Conservation (phyloP, 2,329 filamentous ascomycete genomes). For the Penicillium sp. region DNA sequence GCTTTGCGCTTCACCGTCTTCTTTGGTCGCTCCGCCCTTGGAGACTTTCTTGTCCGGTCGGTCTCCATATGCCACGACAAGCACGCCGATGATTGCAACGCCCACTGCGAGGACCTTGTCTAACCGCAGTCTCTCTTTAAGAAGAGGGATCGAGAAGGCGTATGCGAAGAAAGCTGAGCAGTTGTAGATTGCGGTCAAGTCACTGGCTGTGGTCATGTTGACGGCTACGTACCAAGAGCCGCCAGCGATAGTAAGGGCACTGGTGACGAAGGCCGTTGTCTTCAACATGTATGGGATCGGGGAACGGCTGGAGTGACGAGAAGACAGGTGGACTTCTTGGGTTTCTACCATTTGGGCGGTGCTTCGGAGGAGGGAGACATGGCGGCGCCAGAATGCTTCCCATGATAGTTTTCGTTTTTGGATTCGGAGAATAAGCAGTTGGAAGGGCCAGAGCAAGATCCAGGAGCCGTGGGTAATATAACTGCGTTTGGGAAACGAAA, state of each 20-base stretch:
- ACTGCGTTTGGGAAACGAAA: constrained; percentile 34
- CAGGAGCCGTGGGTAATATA: constrained; percentile 95
- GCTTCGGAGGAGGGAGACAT: constrained; percentile 62
- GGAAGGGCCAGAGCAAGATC: constrained; percentile 82
- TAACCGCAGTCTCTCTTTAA: constrained; percentile 78
- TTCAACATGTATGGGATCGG: constrained; percentile 73
- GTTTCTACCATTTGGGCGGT: constrained; percentile 84
- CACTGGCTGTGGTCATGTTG: constrained; percentile 85
- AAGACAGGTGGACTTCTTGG: constrained; percentile 66
- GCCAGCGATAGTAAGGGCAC: constrained; percentile 82
- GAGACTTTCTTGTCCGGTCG: constrained; percentile 54
- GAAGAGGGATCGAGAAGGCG: constrained; percentile 86
- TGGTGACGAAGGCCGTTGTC: constrained; percentile 80
- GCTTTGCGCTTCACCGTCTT: constrained; percentile 58
- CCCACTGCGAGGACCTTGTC: constrained; percentile 86
- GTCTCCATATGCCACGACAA: constrained; percentile 95
- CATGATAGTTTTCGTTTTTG: constrained; percentile 79
- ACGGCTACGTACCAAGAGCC: constrained; percentile 96
- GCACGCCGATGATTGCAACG: constrained; percentile 83
- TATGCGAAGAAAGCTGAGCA: constrained; percentile 99
- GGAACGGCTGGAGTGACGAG: constrained; percentile 40
- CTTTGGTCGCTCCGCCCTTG: constrained; percentile 35
- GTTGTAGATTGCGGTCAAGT: constrained; percentile 98
- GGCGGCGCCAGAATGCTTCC: constrained; percentile 79
- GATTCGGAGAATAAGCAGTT: constrained; percentile 76